A percentile compares a stretch with the other conserved stretches of the same genome.
phyloP scores from a whole-genome alignment of 306 rosid species.

The barrel medic (Medicago truncatula) region DNA sequence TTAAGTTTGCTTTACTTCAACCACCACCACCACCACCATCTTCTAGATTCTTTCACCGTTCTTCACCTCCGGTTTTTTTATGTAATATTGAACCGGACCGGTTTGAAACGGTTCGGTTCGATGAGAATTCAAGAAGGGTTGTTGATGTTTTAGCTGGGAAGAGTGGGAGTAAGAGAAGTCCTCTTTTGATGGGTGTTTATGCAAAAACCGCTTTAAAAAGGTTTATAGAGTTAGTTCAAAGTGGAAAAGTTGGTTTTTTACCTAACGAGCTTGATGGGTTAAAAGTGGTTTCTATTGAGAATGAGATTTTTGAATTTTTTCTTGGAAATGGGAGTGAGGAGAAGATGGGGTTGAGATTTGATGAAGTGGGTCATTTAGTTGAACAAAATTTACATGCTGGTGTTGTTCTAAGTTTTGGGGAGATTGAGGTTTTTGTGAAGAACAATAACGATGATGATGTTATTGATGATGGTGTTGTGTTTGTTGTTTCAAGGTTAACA shows the following conservation, averaged over 20 bases:
- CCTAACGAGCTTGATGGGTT: conserved; percentile 52
- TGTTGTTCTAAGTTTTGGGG: conserved; percentile 67
- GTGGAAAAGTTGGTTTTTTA: conserved; percentile 39
- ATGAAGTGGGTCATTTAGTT: conserved; percentile 58
- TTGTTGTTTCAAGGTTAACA: conserved; percentile 63
- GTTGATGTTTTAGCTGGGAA: conserved; percentile 56
- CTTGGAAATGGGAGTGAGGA: conserved; percentile 51
- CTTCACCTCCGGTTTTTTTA: conserved; percentile 67
- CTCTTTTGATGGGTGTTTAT: conserved; percentile 68
- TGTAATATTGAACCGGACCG: conserved; percentile 60
- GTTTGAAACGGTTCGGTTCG: conserved; percentile 37
- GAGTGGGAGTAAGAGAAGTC: conserved; percentile 47
- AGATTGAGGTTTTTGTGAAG: conserved; percentile 53
- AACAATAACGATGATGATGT: conserved; percentile 22
- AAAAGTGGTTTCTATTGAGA: conserved; percentile 49
- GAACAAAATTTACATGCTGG: conserved; percentile 65
- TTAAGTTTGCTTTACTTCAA: conserved; percentile 75
- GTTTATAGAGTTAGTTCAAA: conserved; percentile 54
- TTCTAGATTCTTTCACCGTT: conserved; percentile 47
- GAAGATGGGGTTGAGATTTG: conserved; percentile 58
- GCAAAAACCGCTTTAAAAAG: conserved; percentile 63
- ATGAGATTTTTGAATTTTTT: conserved; percentile 63
- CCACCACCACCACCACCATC: conserved; percentile 43
- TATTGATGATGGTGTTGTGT: conserved; percentile 46
- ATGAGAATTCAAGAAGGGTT: conserved; percentile 69